These are phyloP conservation scores for Clausena lansium DNA, from an alignment of 345 rosid genomes.

Conservation along the genomic window DNA sequence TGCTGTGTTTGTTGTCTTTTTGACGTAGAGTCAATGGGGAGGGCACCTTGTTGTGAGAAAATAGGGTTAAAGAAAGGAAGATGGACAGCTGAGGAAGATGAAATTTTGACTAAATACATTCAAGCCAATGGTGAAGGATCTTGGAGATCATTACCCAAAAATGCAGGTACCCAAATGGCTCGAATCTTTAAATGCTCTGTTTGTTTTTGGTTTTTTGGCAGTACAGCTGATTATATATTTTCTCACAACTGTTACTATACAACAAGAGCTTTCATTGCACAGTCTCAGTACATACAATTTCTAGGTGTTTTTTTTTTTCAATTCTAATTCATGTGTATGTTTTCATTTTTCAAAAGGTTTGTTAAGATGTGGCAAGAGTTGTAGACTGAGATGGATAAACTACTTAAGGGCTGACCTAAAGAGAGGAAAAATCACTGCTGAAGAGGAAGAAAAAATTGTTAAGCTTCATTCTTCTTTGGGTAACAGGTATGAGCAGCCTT, in stretches of 20 bases:
- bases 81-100: constrained; percentile 89
- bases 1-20: neutral
- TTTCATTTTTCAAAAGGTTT: constrained; percentile 38
- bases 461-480: constrained; percentile 70
- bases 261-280: too few relatives aligned
- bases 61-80: constrained; percentile 80
- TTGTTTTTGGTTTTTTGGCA: too few relatives aligned
- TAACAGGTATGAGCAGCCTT: constrained; percentile 46
- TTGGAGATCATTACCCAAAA: constrained; percentile 84
- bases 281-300: too few relatives aligned
- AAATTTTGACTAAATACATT: constrained; percentile 56
- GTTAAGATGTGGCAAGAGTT: constrained; percentile 90
- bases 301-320: too few relatives aligned
- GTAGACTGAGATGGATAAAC: constrained; percentile 93
- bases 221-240: too few relatives aligned
- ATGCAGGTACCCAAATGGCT: constrained; percentile 55
- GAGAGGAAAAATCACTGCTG: constrained; percentile 76
- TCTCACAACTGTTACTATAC: too few relatives aligned
- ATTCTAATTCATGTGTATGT: neutral
- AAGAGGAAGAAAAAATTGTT: constrained; percentile 74
- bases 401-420: constrained; percentile 75
- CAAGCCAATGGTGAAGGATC: constrained; percentile 78
- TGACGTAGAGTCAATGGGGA: constrained; percentile 51
- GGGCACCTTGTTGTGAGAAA: constrained; percentile 89
- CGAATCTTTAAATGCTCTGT: neutral